phyloP scores from a whole-genome alignment of 305 asterid genomes.

The Fraxinus paxiana region DNA sequence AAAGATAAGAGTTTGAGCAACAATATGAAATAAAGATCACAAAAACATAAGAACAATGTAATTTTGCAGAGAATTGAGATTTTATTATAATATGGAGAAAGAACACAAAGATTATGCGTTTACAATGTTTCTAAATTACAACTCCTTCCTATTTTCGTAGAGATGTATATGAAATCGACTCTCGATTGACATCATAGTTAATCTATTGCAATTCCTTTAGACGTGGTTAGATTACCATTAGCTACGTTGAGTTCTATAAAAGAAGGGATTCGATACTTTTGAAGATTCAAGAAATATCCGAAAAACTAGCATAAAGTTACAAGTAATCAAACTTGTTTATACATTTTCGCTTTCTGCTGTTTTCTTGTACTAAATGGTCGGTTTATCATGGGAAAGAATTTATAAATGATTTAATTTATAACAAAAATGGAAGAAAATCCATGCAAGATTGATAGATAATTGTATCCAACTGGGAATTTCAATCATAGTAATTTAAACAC shows the following conservation, averaged over 20 bases:
- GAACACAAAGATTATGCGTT: too few relatives aligned
- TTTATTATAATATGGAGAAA: too few relatives aligned
- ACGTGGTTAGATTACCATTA: neutral
- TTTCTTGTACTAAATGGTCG: neutral
- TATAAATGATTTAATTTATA: too few relatives aligned
- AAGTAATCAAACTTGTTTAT: neutral
- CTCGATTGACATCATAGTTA: neutral
- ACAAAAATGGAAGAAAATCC: neutral
- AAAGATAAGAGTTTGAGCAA: too few relatives aligned
- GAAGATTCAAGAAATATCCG: neutral
- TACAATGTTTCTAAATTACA: too few relatives aligned
- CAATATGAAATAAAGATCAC: too few relatives aligned
- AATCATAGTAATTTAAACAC: neutral
- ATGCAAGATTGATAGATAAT: neutral
- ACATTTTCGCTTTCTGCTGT: neutral
- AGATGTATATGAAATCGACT: neutral
- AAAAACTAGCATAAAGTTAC: neutral
- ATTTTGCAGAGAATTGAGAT: too few relatives aligned
- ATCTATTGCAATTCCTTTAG: neutral
- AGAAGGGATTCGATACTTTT: neutral
- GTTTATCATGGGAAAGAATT: too few relatives aligned
- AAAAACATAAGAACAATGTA: too few relatives aligned
- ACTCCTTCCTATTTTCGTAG: neutral
- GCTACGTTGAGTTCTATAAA: too few relatives aligned
- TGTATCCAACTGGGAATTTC: neutral